A percentile compares a stretch with the other conserved stretches of the same genome.
Evolutionary conservation across 1,284 basidiomycete genomes (phyloP).

Genomic region (Ceratobasidium sp.): DNA sequence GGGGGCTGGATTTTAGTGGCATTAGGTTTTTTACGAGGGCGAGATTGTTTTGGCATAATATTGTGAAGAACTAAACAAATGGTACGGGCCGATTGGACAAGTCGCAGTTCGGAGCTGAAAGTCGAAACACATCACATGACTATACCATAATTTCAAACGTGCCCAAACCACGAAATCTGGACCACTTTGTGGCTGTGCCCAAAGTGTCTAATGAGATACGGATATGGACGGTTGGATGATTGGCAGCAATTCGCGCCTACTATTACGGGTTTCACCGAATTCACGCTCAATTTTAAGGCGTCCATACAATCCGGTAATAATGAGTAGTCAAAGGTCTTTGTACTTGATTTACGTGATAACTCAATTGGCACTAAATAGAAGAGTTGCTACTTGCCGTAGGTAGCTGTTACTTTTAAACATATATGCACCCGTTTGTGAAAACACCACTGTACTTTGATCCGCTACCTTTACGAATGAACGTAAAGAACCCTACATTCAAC

Average conservation of each 20-base stretch:
- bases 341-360: neutral
- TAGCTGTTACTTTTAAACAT: neutral
- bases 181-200: neutral
- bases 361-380: neutral
- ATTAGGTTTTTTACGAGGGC: no score
- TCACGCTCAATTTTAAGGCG: neutral
- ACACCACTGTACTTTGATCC: no score
- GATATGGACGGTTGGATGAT: neutral
- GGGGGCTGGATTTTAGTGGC: no score
- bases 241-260: neutral
- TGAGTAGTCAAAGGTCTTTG: neutral
- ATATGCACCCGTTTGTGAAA: neutral
- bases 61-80: no score
- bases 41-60: no score
- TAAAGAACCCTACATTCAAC: no score
- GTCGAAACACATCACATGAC: neutral
- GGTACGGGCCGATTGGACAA: no score
- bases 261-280: neutral
- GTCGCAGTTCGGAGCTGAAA: neutral
- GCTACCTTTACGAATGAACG: no score
- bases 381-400: neutral
- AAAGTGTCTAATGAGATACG: neutral
- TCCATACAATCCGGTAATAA: neutral
- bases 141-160: neutral
- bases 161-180: neutral